Evolutionary conservation across 1,284 basidiomycete species (phyloP).

Genomic region (Boletus subluridellus): DNA sequence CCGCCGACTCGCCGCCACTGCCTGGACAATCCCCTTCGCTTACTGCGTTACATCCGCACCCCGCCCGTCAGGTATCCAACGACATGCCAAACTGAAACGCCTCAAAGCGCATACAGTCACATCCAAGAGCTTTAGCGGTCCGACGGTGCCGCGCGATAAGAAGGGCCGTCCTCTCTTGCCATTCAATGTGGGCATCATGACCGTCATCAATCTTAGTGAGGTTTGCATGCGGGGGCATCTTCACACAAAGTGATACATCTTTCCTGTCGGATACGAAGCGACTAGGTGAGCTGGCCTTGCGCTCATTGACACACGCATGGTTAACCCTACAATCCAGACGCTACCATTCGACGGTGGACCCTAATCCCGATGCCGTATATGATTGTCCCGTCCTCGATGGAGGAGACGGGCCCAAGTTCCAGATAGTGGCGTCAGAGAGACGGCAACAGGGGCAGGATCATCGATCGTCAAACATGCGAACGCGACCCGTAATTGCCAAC

Average conservation of each 20-base stretch:
- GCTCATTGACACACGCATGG: constrained; percentile 1
- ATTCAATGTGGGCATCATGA: constrained; percentile 78
- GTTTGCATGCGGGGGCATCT: constrained; percentile 78
- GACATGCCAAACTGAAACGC: constrained; percentile 62
- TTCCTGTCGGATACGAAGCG: constrained; percentile 79
- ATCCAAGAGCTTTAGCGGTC: constrained; percentile 68
- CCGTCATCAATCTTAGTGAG: constrained; percentile 64
- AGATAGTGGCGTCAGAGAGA: constrained; percentile 76
- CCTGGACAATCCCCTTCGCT: constrained; percentile 24
- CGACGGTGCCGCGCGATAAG: constrained; percentile 69
- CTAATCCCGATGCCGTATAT: constrained; percentile 63
- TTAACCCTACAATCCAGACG: constrained; percentile 45
- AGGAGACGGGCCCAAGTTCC: constrained; percentile 76
- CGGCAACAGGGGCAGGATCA: constrained; percentile 79
- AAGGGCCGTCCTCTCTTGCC: constrained; percentile 66
- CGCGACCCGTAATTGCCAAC: constrained; percentile 68
- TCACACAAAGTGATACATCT: constrained; percentile 80
- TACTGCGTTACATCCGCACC: constrained; percentile 23
- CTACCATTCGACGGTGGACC: constrained; percentile 70
- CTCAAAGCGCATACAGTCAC: constrained; percentile 75
- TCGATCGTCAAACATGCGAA: constrained; percentile 76
- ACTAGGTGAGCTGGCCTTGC: constrained; percentile 49
- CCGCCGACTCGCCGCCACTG: constrained; percentile 21
- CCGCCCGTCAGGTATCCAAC: constrained; percentile 42
- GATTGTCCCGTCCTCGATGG: constrained; percentile 79